Evolutionary conservation across 306 rosid genomes (phyloP).

Genomic region (Cicer judaicum): DNA sequence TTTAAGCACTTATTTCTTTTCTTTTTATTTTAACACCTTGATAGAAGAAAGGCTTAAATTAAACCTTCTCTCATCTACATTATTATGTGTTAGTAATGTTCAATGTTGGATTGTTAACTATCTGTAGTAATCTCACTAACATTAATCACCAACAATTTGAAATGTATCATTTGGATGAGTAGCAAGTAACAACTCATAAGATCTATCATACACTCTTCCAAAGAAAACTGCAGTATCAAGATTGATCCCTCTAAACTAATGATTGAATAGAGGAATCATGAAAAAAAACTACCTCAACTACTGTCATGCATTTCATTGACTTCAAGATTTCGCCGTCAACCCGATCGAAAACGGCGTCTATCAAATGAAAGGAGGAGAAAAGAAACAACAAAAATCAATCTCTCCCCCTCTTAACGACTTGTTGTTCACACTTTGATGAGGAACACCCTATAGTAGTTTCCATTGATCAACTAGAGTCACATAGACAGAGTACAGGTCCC

Average conservation of each 20-base stretch:
- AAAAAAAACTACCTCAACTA: slow-evolving; percentile 24
- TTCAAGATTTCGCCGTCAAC: neutral
- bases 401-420: neutral
- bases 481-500: slow-evolving; percentile 3
- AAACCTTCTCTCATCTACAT: neutral
- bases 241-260: slow-evolving; percentile 5
- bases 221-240: neutral
- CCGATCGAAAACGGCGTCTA: neutral
- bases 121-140: neutral
- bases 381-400: slow-evolving; percentile 24
- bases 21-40: neutral
- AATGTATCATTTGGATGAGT: slow-evolving; percentile 12
- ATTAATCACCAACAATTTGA: neutral
- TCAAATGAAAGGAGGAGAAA: slow-evolving; percentile 9
- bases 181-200: slow-evolving; percentile 26
- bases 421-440: slow-evolving; percentile 29
- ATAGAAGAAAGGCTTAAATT: neutral
- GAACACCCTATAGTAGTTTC: slow-evolving; percentile 3
- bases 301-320: slow-evolving; percentile 7
- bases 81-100: neutral
- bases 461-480: slow-evolving; percentile 22
- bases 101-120: slow-evolving; percentile 4
- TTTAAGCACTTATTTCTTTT: neutral
- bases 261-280: neutral
- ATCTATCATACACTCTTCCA: slow-evolving; percentile 5